Conservation (phyloP, 371 early-diverging fungal species). For the Mucor racemosus region DNA sequence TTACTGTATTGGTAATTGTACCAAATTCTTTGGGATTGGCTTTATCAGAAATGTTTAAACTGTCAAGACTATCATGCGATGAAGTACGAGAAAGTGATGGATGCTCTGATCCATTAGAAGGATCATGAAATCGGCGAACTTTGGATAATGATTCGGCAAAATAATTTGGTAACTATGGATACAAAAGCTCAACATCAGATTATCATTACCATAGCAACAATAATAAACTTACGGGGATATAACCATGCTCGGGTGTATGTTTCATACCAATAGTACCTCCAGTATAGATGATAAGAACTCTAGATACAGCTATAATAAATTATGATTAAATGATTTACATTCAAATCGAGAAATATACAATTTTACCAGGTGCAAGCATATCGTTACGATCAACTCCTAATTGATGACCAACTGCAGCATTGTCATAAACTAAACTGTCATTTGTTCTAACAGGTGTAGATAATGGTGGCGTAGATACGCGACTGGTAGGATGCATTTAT, state of each 20-base stretch:
- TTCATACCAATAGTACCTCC: slow-evolving; percentile 97
- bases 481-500: slow-evolving; percentile 2
- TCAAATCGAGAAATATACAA: neutral
- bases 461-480: slow-evolving; percentile 3
- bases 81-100: slow-evolving; percentile 28
- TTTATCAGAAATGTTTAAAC: slow-evolving; percentile 20
- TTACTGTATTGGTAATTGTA: slow-evolving; percentile 40
- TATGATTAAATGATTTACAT: neutral
- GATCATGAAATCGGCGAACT: slow-evolving; percentile 90
- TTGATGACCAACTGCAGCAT: slow-evolving; percentile 54
- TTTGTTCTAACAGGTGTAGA: neutral
- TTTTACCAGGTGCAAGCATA: slow-evolving; percentile 57
- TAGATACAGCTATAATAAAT: slow-evolving; percentile 66
- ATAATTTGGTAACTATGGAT: slow-evolving; percentile 62
- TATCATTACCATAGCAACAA: neutral
- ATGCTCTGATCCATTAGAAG: slow-evolving; percentile 23
- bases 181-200: too few relatives aligned
- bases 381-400: slow-evolving; percentile 53
- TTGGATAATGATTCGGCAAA: slow-evolving; percentile 76
- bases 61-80: slow-evolving; percentile 36
- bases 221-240: slow-evolving; percentile 65
- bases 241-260: slow-evolving; percentile 75
- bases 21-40: slow-evolving; percentile 27
- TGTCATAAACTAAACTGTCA: slow-evolving; percentile 35
- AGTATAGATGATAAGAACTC: slow-evolving; percentile 91